phyloP scores from a whole-genome alignment of 1,284 basidiomycete genomes.

The Somion occarium region DNA sequence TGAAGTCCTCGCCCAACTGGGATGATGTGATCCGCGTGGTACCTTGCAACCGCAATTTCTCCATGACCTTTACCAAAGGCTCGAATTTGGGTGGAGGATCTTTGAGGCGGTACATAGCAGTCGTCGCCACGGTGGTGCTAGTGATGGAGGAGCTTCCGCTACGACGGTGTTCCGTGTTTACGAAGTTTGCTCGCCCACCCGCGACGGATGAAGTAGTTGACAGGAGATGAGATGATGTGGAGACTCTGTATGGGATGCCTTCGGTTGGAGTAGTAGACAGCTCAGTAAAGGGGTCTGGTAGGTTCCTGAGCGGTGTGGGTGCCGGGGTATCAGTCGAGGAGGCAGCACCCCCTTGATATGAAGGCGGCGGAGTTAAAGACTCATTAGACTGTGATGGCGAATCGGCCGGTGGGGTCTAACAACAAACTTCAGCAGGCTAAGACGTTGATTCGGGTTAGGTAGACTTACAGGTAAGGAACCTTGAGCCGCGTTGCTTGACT shows the following conservation, averaged over 20 bases:
- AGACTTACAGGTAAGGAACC: neutral
- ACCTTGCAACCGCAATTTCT: conserved; percentile 30
- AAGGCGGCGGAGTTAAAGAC: too few species aligned
- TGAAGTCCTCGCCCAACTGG: conserved; percentile 24
- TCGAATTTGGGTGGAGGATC: neutral
- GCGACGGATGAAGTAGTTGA: neutral
- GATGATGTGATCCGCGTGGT: conserved; percentile 20
- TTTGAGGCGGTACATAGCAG: neutral
- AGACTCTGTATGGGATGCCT: neutral
- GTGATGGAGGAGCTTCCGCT: neutral
- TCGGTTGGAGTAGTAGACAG: neutral
- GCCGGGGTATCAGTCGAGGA: neutral
- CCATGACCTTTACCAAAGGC: conserved; percentile 24
- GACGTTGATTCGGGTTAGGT: too few species aligned
- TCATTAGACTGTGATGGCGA: neutral
- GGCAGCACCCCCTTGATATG: neutral
- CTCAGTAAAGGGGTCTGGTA: neutral
- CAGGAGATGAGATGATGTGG: neutral
- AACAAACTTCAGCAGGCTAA: too few species aligned
- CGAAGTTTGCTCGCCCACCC: too few species aligned
- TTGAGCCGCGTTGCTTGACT: neutral
- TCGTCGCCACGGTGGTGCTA: neutral
- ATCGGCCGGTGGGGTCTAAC: neutral
- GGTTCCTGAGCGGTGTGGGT: neutral
- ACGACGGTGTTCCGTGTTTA: neutral